Evolutionary conservation across 73 alveolate genomes (phyloP), one percentile per base, ranked within the genome.

Genomic region (Paramecium pentaurelia): DNA sequence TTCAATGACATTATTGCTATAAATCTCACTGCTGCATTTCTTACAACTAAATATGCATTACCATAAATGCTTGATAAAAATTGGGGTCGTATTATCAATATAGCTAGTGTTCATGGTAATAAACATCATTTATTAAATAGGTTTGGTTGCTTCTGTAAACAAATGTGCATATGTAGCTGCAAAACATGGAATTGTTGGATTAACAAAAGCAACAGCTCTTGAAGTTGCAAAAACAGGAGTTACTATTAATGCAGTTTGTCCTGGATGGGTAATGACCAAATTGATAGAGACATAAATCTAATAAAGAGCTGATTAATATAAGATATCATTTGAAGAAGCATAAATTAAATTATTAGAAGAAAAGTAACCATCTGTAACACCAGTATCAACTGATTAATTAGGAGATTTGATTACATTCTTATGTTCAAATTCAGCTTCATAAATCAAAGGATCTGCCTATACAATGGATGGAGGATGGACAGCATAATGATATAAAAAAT

Each of bases 381-480:
- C 88, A 22, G 93, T 92, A 27, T n/a, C 37, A 83, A 60, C 93
- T 42, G 95, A 92, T 38, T 38, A 92, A 40, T 71, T 92, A 42
- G 95, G 93, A 75, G 95, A 92, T 32, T 51, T 86, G 37, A 73
- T 60, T n/a, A 40, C 49, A 32, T 92, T 92, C 60, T 64, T 92
- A 10, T 92, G 95, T 47, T 59, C 93, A 28, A 64, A 77, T 70
- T 54, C 95, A 60, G 95, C 95, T 38, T 83, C 93, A 40, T 71
- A 92, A 60, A 54, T 92, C 9, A 92, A 83, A 80, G 95, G 95
- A 38, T 49, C 83, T 18, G 93, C 95, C 4, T 60, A 49, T 5
- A 71, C 86, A 11, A 86, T 92, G 80, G 95, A 92, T 83, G 95
- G 95, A 18, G 95, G 95, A 36, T 92, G 95, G 95, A 91, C 86